Base-by-base conservation (phyloP, 2,329 filamentous ascomycete genomes). In the Apiospora aurea region DNA sequence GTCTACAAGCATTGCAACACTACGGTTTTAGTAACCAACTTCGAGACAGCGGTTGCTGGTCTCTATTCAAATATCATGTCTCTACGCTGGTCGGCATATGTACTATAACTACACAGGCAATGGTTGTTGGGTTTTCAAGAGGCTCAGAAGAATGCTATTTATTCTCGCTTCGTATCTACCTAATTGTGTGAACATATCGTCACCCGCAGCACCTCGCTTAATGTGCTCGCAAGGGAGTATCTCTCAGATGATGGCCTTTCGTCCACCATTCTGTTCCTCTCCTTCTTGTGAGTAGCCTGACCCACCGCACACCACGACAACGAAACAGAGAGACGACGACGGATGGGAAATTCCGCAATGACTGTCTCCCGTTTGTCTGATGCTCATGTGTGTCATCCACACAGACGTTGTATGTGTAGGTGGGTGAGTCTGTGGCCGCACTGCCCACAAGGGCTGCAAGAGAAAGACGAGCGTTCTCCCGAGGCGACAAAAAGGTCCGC, bases 91-190 rank as follows among this genome's bases (percentile, higher is more conserved):
- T 26, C 7, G 18, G 21, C 2, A 34, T 4, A 11, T 21, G 16
- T 21, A 21, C 26, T 21, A 18, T 11, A 21, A 38, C 24, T 38
- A 26, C 13, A 16, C 24, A 53, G 5, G 14, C 13, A 64, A 38
- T 21, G 4, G 21, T n/a, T 7, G 10, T 38, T 29, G 51, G 53
- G 4, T 10, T 14, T 41, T 41, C 34, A 14, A 64, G 0, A 21
- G 34, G 6, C 14, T 41, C 57, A 41, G 29, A 64, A 64, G 34
- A 61, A 64, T n/a, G 21, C 29, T 41, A 10, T 41, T 64, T 64
- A 13, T 41, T 41, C 21, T 41, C 53, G 53, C 29, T 61, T 61
- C 34, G 57, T 64, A 64, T 64, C 57, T 64, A 41, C 34, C 34
- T 41, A 64, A 13, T 41, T 64, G 21, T n/a, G 57, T 14, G 57